Evolutionary conservation across 2,329 filamentous ascomycete species (phyloP).

Genomic region (Exophiala sideris): DNA sequence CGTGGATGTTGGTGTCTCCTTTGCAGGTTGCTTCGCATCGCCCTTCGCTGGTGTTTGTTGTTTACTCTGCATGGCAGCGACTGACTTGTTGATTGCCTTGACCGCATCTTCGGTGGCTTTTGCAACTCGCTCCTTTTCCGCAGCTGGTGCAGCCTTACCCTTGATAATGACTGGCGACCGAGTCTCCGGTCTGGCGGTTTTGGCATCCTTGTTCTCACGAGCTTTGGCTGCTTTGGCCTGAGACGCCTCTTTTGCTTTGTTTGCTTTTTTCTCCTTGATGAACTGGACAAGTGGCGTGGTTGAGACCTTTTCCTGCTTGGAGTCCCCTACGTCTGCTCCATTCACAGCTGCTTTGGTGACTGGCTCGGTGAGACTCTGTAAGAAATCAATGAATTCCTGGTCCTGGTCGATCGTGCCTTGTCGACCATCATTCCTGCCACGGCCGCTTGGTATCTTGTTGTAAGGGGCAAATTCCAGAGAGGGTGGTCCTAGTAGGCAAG

Average conservation of each 20-base stretch:
- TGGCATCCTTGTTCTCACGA: slow-evolving; percentile 64
- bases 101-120: slow-evolving; percentile 62
- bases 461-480: slow-evolving; percentile 78
- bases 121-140: slow-evolving; percentile 46
- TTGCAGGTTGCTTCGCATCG: slow-evolving; percentile 32
- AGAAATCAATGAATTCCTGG: slow-evolving; percentile 88
- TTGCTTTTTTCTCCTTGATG: slow-evolving; percentile 87
- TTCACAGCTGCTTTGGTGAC: slow-evolving; percentile 55
- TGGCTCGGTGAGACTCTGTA: slow-evolving; percentile 79
- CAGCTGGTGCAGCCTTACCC: slow-evolving; percentile 19
- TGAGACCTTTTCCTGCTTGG: slow-evolving; percentile 61
- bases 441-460: slow-evolving; percentile 73
- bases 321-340: slow-evolving; percentile 49
- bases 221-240: slow-evolving; percentile 40
- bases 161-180: slow-evolving; percentile 37
- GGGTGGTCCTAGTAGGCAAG: slow-evolving; percentile 73
- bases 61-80: slow-evolving; percentile 36
- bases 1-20: slow-evolving; percentile 2
- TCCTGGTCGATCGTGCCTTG: slow-evolving; percentile 97
- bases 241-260: slow-evolving; percentile 52
- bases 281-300: slow-evolving; percentile 89
- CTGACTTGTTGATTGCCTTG: slow-evolving; percentile 54
- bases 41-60: slow-evolving; percentile 36
- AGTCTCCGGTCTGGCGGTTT: slow-evolving; percentile 42
- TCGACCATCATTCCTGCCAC: slow-evolving; percentile 73